These are phyloP conservation scores for Cryomyces antarcticus DNA, from an alignment of 495 filamentous ascomycete genomes.

Conservation along the genomic window DNA sequence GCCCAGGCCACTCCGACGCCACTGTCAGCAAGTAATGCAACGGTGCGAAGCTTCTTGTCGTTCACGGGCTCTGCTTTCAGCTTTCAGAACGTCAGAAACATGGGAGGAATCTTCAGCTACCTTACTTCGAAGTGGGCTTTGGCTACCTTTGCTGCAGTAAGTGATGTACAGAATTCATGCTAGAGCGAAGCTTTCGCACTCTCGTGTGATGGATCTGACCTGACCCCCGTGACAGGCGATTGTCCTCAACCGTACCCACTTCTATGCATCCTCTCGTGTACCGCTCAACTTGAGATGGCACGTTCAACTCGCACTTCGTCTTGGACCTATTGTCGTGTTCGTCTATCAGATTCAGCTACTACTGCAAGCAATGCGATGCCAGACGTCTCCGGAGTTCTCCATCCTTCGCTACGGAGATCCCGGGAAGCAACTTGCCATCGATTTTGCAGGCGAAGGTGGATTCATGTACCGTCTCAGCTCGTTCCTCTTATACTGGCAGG, in stretches of 20 bases:
- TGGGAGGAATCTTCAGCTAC: constrained; percentile 83
- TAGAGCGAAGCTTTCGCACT: too few relatives aligned
- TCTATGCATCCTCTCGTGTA: constrained; percentile 75
- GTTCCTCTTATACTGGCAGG: constrained; percentile 42
- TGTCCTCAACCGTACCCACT: constrained; percentile 74
- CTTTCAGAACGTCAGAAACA: constrained; percentile 27
- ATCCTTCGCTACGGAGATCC: constrained; percentile 52
- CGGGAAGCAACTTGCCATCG: constrained; percentile 41
- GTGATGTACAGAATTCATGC: background rate
- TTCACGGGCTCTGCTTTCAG: constrained; percentile 9
- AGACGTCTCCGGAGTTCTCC: constrained; percentile 63
- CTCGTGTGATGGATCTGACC: too few relatives aligned
- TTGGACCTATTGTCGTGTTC: constrained; percentile 58
- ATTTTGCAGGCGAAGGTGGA: constrained; percentile 52
- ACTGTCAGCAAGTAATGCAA: constrained; percentile 16
- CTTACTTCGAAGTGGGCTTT: constrained; percentile 88
- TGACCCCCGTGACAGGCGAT: constrained; percentile 31
- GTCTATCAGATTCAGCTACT: constrained; percentile 42
- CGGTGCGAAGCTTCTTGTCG: constrained; percentile 6
- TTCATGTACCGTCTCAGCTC: constrained; percentile 50
- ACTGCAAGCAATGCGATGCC: constrained; percentile 76
- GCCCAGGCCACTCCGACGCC: constrained; percentile 13
- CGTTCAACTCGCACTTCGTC: constrained; percentile 49
- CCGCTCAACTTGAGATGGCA: constrained; percentile 51
- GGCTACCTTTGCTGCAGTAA: constrained; percentile 56